Evolutionary conservation across 1,284 basidiomycete genomes (phyloP).

Genomic region (Meripilus lineatus): DNA sequence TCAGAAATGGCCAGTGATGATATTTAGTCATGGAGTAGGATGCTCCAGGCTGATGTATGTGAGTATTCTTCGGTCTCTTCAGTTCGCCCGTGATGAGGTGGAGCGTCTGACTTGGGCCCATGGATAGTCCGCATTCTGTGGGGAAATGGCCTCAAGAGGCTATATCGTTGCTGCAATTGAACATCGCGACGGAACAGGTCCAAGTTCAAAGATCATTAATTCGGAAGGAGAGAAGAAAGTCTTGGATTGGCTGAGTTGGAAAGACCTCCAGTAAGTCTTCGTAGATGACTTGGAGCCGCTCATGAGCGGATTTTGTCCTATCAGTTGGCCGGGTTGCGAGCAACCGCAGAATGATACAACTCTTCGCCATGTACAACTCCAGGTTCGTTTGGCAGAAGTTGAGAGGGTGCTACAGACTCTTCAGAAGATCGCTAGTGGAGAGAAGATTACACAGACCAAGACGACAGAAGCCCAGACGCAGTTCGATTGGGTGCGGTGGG

Average conservation of each 20-base stretch:
- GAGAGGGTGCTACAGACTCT: constrained; percentile 31
- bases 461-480: constrained; percentile 7
- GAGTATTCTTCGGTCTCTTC: neutral
- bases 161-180: constrained; percentile 43
- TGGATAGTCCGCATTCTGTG: constrained; percentile 30
- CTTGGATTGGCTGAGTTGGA: constrained; percentile 33
- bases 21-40: constrained; percentile 37
- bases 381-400: constrained; percentile 38
- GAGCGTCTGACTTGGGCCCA: constrained; percentile 1
- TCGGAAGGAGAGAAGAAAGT: constrained; percentile 25
- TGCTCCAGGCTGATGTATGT: constrained; percentile 34
- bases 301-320: neutral
- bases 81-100: neutral
- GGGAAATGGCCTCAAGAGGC: constrained; percentile 36
- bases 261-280: constrained; percentile 23
- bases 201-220: constrained; percentile 31
- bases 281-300: neutral
- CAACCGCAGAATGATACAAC: constrained; percentile 33
- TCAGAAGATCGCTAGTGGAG: constrained; percentile 13
- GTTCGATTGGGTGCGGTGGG: constrained; percentile 20
- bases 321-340: constrained; percentile 28
- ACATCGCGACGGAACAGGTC: constrained; percentile 41
- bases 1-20: constrained; percentile 33
- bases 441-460: constrained; percentile 8
- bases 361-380: constrained; percentile 38